Conservation (phyloP, 768 basidiomycete species). For the Macrolepiota fuliginosa region DNA sequence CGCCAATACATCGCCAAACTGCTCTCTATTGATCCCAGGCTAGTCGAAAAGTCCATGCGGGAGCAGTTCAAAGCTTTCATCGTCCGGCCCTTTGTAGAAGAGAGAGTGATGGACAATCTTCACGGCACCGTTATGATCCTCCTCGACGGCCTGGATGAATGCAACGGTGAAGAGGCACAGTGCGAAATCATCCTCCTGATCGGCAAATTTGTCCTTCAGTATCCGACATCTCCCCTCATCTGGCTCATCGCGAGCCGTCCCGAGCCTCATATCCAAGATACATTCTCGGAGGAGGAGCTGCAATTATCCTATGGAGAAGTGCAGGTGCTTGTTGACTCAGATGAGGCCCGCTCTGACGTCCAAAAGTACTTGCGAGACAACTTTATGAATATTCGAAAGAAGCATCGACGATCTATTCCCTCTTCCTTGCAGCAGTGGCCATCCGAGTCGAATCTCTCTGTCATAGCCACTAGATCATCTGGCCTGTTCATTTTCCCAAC, state of each 20-base stretch:
- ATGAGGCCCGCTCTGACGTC: conserved; percentile 18
- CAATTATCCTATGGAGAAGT: not conserved
- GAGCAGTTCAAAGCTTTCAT: conserved; percentile 16
- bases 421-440: conserved; percentile 20
- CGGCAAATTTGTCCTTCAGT: not conserved
- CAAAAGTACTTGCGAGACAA: conserved; percentile 13
- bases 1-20: conserved; percentile 4
- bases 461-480: conserved; percentile 18
- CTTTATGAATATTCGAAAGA: conserved; percentile 13
- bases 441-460: not conserved
- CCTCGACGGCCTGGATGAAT: conserved; percentile 27
- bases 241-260: conserved; percentile 27
- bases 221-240: conserved; percentile 14
- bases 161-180: conserved; percentile 15
- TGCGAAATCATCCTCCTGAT: conserved; percentile 17
- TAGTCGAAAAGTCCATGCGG: conserved; percentile 6
- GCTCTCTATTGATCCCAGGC: conserved; percentile 6
- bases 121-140: conserved; percentile 12
- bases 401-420: not conserved
- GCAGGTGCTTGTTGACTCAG: conserved; percentile 7
- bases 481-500: conserved; percentile 25
- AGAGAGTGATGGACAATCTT: not conserved
- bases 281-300: conserved; percentile 9
- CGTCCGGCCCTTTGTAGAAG: conserved; percentile 6
- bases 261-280: conserved; percentile 18